Evolutionary conservation across 2,329 filamentous ascomycete species (phyloP).

Genomic region (Grosmannia clavigera): DNA sequence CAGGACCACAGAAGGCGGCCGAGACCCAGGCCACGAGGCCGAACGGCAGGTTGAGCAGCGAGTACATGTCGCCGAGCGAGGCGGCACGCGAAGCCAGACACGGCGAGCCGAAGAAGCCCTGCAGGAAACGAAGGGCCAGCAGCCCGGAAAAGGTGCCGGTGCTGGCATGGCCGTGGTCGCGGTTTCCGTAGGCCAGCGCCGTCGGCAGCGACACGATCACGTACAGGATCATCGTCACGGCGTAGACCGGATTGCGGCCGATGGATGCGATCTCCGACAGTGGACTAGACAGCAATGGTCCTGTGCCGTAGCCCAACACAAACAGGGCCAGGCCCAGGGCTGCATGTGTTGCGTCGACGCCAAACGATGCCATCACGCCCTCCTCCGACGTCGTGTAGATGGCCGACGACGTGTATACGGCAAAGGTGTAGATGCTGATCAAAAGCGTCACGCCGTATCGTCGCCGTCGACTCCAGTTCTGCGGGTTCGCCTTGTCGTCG

Average conservation of each 20-base stretch:
- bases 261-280: conserved; percentile 25
- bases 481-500: conserved; percentile 38
- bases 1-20: conserved; percentile 33
- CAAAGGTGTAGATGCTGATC: conserved; percentile 38
- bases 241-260: conserved; percentile 18
- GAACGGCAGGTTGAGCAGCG: conserved; percentile 50
- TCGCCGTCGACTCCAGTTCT: conserved; percentile 32
- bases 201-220: conserved; percentile 27
- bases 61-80: conserved; percentile 52
- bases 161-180: conserved; percentile 4
- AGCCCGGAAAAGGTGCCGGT: conserved; percentile 40
- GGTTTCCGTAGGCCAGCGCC: conserved; percentile 19
- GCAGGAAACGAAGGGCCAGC: conserved; percentile 57
- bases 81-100: conserved; percentile 51
- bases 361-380: conserved; percentile 36
- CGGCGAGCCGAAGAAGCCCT: conserved; percentile 49
- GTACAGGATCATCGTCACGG: conserved; percentile 11
- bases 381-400: conserved; percentile 26
- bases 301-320: conserved; percentile 43
- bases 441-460: conserved; percentile 23
- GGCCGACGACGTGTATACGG: conserved; percentile 22
- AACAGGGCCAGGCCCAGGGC: conserved; percentile 42
- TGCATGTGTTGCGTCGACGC: conserved; percentile 31
- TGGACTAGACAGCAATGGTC: conserved; percentile 45
- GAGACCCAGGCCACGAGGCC: conserved; percentile 67